Base-by-base conservation (phyloP, 2,329 filamentous ascomycete species). In the Geosmithia flava region DNA sequence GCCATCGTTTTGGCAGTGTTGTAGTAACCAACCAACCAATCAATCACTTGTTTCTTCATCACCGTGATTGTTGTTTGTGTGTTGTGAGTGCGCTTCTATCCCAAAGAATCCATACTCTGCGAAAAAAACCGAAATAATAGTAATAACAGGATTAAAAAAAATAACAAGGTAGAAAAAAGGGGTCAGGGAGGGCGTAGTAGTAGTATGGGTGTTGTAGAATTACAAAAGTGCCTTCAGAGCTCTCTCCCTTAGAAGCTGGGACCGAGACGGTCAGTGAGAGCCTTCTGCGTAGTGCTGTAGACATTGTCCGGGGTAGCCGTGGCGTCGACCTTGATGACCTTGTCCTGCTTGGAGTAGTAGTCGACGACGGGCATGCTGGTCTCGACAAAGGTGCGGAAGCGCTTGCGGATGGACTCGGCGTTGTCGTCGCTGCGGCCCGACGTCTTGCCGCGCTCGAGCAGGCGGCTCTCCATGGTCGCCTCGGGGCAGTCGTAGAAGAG, bases 311-410 rank as follows among this genome's bases (percentile, higher is more conserved):
- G 82, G 7, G 68, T 58, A 42, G 78, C 75, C 23, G 81, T 83
- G 29, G 90, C 87, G 57, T 83, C 74, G 43, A 97, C 76, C 69
- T 82, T 86, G 63, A 95, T 78, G 16, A 97, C 88, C 62, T 83
- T 82, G 57, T 78, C 81, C 68, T 90, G 73, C 58, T 74, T 72
- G 60, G 84, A 81, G 64, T 85, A 97, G 63, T 87, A 80, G 56
- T 95, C 77, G 48, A 98, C 88, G 44, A 97, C 93, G 23, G 93
- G 93, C 91, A 97, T 96, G 69, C 88, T 95, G 2, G 89, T 95
- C 68, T 97, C 89, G 58, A 94, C 72, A 62, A 97, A 98, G 3
- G 85, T 90, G 62, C 81, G 82, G 76, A 98, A 98, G 49, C 93
- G 80, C 82, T 98, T 98, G 71, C 86, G 84, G 65, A 97, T 98